Conservation (phyloP, 2,329 filamentous ascomycete species). For the Diaporthe citriasiana region DNA sequence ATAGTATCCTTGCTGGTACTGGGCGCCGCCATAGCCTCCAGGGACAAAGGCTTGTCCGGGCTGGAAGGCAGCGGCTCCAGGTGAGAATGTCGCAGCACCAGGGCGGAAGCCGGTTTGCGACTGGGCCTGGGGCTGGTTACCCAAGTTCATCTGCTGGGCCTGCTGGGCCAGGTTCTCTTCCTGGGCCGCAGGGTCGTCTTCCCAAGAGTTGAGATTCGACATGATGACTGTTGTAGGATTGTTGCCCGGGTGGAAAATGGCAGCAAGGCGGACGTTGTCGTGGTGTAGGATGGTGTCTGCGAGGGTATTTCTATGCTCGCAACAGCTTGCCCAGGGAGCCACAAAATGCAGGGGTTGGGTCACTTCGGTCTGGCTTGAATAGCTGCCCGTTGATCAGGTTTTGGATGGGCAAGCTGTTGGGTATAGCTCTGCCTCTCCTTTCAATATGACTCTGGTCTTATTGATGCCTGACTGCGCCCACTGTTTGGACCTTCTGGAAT, state of each 20-base stretch:
- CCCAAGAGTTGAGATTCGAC: constrained; percentile 95
- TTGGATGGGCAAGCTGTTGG: constrained; percentile 11
- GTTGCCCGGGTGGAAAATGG: constrained; percentile 7
- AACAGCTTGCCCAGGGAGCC: constrained; percentile 32
- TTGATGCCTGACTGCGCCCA: constrained; percentile 34
- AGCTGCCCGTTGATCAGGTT: constrained; percentile 28
- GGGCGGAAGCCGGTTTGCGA: constrained; percentile 72
- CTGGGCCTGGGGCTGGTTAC: constrained; percentile 63
- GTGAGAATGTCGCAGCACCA: constrained; percentile 79
- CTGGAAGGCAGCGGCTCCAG: constrained; percentile 78
- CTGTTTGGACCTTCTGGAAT: neutral
- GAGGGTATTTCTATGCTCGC: constrained; percentile 36
- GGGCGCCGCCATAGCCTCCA: constrained; percentile 67
- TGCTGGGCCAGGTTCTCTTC: constrained; percentile 84
- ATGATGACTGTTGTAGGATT: constrained; percentile 63
- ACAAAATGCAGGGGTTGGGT: constrained; percentile 38
- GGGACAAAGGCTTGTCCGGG: constrained; percentile 78
- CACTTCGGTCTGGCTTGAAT: constrained; percentile 20
- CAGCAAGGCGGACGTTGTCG: constrained; percentile 20
- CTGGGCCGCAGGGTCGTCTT: constrained; percentile 85
- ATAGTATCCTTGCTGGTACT: constrained; percentile 67
- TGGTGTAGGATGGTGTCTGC: constrained; percentile 52
- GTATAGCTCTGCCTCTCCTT: constrained; percentile 4
- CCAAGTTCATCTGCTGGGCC: constrained; percentile 81
- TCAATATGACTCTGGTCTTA: constrained; percentile 12